Percentiles rank a stretch among this genome's conserved stretches.
Evolutionary conservation across 169 alveolate genomes (phyloP).

Genomic region (Perkinsus olseni): DNA sequence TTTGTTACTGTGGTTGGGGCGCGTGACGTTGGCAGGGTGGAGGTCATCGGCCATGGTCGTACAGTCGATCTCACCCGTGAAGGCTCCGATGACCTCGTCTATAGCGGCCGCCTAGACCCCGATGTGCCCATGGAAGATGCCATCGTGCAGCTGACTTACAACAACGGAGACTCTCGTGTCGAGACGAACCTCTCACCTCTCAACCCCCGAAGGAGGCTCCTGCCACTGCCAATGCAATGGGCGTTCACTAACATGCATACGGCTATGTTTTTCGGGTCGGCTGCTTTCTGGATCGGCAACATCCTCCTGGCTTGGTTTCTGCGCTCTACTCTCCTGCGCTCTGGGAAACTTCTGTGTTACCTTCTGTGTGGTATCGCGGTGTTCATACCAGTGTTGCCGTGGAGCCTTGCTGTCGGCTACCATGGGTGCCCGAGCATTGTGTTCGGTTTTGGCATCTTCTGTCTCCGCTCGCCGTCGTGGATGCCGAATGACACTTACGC

Average conservation of each 20-base stretch:
- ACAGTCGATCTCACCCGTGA: background rate
- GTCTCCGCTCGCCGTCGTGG: background rate
- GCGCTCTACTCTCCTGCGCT: background rate
- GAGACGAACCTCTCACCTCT: background rate
- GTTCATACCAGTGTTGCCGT: background rate
- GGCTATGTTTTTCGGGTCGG: background rate
- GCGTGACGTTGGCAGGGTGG: background rate
- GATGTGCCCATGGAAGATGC: background rate
- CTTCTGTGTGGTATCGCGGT: background rate
- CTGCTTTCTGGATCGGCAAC: background rate
- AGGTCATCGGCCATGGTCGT: background rate
- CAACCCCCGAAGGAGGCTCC: background rate
- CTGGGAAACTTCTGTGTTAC: background rate
- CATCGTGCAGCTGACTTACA: background rate
- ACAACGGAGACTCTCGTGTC: background rate
- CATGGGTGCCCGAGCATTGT: background rate
- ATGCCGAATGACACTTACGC: background rate
- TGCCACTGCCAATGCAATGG: background rate
- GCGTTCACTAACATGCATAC: background rate
- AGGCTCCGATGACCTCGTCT: background rate
- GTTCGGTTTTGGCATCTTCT: background rate
- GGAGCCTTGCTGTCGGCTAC: background rate
- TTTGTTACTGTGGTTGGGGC: background rate
- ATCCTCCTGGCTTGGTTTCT: background rate
- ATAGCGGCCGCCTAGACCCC: background rate